Evolutionary conservation across 169 alveolate species (phyloP), one percentile per base, ranked within the genome.

Genomic region (Eimeria nieschulzi): DNA sequence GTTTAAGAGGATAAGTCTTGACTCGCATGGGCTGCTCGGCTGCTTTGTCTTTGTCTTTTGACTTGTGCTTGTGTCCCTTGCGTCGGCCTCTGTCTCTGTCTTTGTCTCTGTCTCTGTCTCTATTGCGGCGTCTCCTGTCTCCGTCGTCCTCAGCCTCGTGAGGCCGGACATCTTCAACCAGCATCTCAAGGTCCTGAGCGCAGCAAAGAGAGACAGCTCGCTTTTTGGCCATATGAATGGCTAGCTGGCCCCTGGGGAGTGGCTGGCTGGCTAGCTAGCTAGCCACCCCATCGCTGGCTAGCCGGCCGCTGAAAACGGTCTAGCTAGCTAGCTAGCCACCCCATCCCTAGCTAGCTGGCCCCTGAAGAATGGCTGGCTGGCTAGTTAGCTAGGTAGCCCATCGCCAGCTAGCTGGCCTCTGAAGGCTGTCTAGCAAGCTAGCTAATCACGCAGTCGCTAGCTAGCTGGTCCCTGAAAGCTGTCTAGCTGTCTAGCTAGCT

Each of bases 1-100:
- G 92, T 59, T 73, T 73, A 19, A 23, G 23, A 39, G 83, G 83
- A 39, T 73, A 73, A 5, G 25, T 39, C 83, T 73, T 73, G 19
- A 73, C 46, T 26, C 83, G 39, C 54, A 73, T 5, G 25, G 83
- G 83, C 54, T n/a, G 39, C 7, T 26, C 83, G 19, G 9, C 63
- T 26, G 61, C 39, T 1, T 33, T 33, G 46, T 21, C 53, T 54
- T 73, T 71, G n/a, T 71, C 80, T 39, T 39, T 73, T 25, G 17
- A 0, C 7, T 73, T 73, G 26, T 73, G 83, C 25, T n/a, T 73
- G 63, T 39, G 39, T 59, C 33, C 61, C 25, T 73, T 73, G 63
- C 46, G 10, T 9, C 83, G 26, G 23, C 59, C 61, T 72, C 83
- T 73, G 63, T 39, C 61, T 26, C 83, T 17, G 68, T 59, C n/a